These are phyloP conservation scores for Solanum chaucha DNA, from an alignment of 257 asterid genomes.

Conservation along the genomic window DNA sequence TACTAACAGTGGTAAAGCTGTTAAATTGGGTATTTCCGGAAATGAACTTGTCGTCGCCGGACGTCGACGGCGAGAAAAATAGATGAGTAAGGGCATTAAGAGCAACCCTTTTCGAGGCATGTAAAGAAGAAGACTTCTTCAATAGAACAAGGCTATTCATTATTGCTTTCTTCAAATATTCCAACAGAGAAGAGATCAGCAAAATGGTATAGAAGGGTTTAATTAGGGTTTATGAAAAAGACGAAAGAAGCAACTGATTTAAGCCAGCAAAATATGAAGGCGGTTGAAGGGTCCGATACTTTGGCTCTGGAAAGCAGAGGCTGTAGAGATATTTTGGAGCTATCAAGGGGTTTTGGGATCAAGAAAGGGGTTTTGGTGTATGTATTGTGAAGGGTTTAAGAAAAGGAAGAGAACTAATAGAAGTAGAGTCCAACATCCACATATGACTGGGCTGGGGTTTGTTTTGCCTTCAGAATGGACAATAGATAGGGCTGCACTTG, in stretches of 20 bases:
- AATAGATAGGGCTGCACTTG: not conserved
- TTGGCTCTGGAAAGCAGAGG: not conserved
- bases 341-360: not conserved
- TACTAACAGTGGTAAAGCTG: conserved; percentile 8
- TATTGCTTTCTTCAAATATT: not conserved
- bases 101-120: conserved; percentile 20
- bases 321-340: not conserved
- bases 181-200: not conserved
- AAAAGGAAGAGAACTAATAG: not conserved
- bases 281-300: not conserved
- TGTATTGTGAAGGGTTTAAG: not conserved
- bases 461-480: not conserved
- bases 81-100: conserved; percentile 35
- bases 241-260: not conserved
- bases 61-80: conserved; percentile 5
- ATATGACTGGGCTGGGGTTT: not conserved
- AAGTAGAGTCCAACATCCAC: not conserved
- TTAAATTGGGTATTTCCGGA: conserved; percentile 12
- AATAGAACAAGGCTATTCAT: conserved; percentile 46
- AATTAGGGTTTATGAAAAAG: conserved; percentile 18
- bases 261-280: not conserved
- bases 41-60: conserved; percentile 4
- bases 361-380: not conserved
- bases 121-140: conserved; percentile 29
- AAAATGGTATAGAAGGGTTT: not conserved